Conservation (phyloP, 257 asterid species). For the Fraxinus cuspidata region DNA sequence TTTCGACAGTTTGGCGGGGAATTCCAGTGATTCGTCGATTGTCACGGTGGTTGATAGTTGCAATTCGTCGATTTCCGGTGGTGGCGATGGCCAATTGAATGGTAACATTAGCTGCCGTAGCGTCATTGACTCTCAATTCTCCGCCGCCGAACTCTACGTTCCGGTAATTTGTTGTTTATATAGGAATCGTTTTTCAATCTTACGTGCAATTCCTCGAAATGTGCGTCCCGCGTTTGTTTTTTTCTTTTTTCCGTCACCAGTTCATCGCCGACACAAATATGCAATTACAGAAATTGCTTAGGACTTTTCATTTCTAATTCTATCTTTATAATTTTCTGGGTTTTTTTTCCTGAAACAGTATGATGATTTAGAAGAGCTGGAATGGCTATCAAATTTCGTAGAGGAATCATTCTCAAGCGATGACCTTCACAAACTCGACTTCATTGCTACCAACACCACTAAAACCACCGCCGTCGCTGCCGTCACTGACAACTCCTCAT, state of each 20-base stretch:
- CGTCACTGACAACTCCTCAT: constrained; percentile 41
- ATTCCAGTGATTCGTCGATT: constrained; percentile 72
- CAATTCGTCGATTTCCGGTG: constrained; percentile 76
- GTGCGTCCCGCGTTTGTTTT: constrained; percentile 30
- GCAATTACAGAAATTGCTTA: not conserved
- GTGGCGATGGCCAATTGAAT: constrained; percentile 57
- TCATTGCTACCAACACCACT: constrained; percentile 31
- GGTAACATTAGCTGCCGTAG: constrained; percentile 82
- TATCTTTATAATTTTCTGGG: not conserved
- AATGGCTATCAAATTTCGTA: constrained; percentile 96
- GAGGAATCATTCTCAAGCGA: constrained; percentile 95
- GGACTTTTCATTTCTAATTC: not conserved
- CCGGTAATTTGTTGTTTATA: constrained; percentile 50
- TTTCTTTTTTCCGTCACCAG: not conserved
- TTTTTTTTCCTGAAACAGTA: constrained; percentile 43
- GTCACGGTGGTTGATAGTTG: constrained; percentile 78
- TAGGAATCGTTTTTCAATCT: not conserved
- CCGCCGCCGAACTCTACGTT: constrained; percentile 80
- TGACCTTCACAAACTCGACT: constrained; percentile 61
- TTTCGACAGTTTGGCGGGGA: constrained; percentile 56
- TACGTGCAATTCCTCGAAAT: constrained; percentile 39
- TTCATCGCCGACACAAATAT: constrained; percentile 34
- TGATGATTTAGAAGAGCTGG: constrained; percentile 93
- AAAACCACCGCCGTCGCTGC: constrained; percentile 43
- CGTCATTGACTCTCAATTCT: constrained; percentile 68